phyloP scores from a whole-genome alignment of 2,329 filamentous ascomycete species.

The Penicillium oxalicum region DNA sequence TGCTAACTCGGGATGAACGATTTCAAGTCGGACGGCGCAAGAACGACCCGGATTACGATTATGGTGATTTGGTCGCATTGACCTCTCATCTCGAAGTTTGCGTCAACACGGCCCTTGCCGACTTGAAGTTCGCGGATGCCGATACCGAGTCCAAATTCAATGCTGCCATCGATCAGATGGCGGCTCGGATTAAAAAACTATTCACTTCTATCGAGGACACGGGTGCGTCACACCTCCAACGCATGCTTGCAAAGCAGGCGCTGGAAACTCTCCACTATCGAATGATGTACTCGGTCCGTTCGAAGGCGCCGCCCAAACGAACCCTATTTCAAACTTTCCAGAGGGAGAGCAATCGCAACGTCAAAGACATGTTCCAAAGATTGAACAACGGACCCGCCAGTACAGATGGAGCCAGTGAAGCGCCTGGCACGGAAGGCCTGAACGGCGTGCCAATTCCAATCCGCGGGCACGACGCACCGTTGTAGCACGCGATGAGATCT shows the following conservation, averaged over 20 bases:
- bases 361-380: slow-evolving; percentile 11
- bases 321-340: slow-evolving; percentile 32
- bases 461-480: not conserved
- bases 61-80: slow-evolving; percentile 59
- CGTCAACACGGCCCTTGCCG: slow-evolving; percentile 58
- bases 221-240: slow-evolving; percentile 64
- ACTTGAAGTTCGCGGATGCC: slow-evolving; percentile 25
- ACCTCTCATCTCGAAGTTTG: slow-evolving; percentile 67
- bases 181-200: slow-evolving; percentile 51
- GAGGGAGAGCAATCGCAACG: slow-evolving; percentile 9
- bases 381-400: not conserved
- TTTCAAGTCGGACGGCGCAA: slow-evolving; percentile 29
- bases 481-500: not conserved
- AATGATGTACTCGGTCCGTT: slow-evolving; percentile 64
- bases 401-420: not conserved
- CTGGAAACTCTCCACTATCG: slow-evolving; percentile 71
- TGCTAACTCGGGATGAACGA: slow-evolving; percentile 24
- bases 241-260: slow-evolving; percentile 69
- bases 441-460: slow-evolving; percentile 5
- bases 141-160: slow-evolving; percentile 56
- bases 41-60: slow-evolving; percentile 47
- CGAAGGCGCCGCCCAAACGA: slow-evolving; percentile 51
- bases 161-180: slow-evolving; percentile 61
- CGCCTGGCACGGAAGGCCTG: not conserved
- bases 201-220: slow-evolving; percentile 63